phyloP scores from a whole-genome alignment of 2,329 filamentous ascomycete genomes.

The Neofusicoccum parvum region DNA sequence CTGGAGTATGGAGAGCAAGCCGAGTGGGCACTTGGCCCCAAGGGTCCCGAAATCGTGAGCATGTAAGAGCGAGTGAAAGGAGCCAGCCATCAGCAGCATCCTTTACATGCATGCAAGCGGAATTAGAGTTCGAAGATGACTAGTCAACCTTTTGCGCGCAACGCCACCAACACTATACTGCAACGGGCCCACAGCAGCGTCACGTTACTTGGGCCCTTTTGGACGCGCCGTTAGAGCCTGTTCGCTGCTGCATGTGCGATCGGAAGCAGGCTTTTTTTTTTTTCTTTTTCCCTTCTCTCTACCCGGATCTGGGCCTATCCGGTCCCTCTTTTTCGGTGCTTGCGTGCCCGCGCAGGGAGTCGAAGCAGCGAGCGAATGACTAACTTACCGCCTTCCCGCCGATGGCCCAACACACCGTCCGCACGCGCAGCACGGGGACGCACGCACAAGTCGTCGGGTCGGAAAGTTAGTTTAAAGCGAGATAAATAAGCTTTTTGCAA shows the following conservation, averaged over 20 bases:
- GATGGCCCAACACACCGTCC: not conserved
- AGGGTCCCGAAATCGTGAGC: not conserved
- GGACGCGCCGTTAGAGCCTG: no score
- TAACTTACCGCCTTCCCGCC: conserved; percentile 1
- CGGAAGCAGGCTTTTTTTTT: conserved; percentile 1
- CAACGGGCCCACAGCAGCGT: not conserved
- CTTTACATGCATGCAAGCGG: conserved; percentile 12
- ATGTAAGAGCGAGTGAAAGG: not conserved
- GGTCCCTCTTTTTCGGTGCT: not conserved
- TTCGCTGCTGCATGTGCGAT: not conserved
- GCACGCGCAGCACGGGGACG: not conserved
- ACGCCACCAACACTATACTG: conserved; percentile 13
- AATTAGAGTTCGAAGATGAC: conserved; percentile 12
- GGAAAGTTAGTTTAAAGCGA: not conserved
- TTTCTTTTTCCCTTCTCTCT: not conserved
- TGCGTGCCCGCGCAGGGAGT: no score
- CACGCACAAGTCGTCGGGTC: not conserved
- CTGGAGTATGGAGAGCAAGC: not conserved
- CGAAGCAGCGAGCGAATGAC: not conserved
- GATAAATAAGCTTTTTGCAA: not conserved
- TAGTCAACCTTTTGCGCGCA: conserved; percentile 9
- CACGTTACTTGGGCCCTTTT: not conserved
- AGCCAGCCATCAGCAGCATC: not conserved
- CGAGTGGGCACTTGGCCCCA: not conserved
- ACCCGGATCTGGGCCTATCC: not conserved